Evolutionary conservation across 2,329 filamentous ascomycete genomes (phyloP).

Genomic region (Zymoseptoria brevis): DNA sequence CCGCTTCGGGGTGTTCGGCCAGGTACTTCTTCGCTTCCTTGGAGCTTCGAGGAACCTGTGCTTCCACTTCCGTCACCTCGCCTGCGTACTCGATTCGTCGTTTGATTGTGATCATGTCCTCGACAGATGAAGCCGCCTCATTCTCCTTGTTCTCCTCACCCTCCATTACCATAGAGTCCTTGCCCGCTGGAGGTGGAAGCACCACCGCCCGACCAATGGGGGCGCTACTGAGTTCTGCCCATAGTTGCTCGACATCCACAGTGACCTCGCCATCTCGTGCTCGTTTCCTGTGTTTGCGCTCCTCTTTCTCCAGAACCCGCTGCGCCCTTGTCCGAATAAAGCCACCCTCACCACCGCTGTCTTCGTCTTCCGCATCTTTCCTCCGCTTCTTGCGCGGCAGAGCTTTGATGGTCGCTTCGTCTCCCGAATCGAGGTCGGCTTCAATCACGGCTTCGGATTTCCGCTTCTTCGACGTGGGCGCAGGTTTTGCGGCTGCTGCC

Average conservation of each 20-base stretch:
- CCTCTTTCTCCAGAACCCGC: constrained; percentile 42
- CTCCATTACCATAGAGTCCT: constrained; percentile 15
- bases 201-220: constrained; percentile 23
- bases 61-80: constrained; percentile 47
- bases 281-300: constrained; percentile 41
- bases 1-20: constrained; percentile 31
- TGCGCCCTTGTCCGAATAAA: constrained; percentile 49
- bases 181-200: constrained; percentile 7
- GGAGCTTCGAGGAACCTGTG: constrained; percentile 45
- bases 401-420: constrained; percentile 49
- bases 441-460: constrained; percentile 23
- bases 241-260: constrained; percentile 48
- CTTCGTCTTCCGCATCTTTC: constrained; percentile 23
- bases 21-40: constrained; percentile 50
- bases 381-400: constrained; percentile 35
- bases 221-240: constrained; percentile 43
- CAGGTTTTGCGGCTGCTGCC: constrained; percentile 16
- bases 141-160: constrained; percentile 20
- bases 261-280: constrained; percentile 40
- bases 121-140: constrained; percentile 13
- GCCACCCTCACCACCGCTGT: constrained; percentile 41
- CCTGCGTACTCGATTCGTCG: constrained; percentile 52
- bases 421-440: constrained; percentile 46
- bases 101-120: constrained; percentile 48
- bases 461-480: constrained; percentile 35